These are phyloP conservation scores for Glonium stellatum DNA, from an alignment of 495 filamentous ascomycete genomes.

Conservation along the genomic window DNA sequence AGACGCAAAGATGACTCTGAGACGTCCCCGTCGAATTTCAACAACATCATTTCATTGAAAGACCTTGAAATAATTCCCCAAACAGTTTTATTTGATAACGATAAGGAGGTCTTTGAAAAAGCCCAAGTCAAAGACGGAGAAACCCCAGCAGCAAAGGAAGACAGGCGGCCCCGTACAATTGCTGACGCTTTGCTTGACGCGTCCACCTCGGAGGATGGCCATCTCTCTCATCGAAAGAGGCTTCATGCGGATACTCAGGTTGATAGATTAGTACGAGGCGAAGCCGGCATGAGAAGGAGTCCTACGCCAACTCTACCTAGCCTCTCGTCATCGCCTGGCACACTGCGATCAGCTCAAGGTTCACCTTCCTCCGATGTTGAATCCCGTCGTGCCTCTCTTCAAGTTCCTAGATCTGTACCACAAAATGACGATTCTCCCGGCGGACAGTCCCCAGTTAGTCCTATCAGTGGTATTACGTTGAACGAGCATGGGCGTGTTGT, in stretches of 20 bases:
- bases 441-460: conserved; percentile 17
- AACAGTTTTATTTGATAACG: conserved; percentile 86
- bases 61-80: conserved; percentile 68
- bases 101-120: conserved; percentile 39
- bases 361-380: conserved; percentile 22
- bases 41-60: conserved; percentile 62
- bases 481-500: conserved; percentile 26
- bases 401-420: conserved; percentile 9
- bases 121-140: conserved; percentile 34
- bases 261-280: conserved; percentile 36
- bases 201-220: conserved; percentile 76
- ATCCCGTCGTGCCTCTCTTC: conserved; percentile 17
- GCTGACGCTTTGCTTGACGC: conserved; percentile 88
- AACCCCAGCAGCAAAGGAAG: conserved; percentile 9
- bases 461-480: conserved; percentile 4
- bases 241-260: conserved; percentile 44
- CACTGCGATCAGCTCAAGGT: conserved; percentile 3
- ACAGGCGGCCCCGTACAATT: conserved; percentile 51
- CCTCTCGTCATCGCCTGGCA: conserved; percentile 40
- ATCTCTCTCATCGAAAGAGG: conserved; percentile 50
- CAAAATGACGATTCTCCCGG: neutral
- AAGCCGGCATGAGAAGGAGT: neutral
- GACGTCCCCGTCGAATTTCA: conserved; percentile 45
- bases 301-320: conserved; percentile 29
- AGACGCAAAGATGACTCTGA: conserved; percentile 50